Conservation (phyloP, 495 filamentous ascomycete genomes). For the Jackrogersella multiformis region DNA sequence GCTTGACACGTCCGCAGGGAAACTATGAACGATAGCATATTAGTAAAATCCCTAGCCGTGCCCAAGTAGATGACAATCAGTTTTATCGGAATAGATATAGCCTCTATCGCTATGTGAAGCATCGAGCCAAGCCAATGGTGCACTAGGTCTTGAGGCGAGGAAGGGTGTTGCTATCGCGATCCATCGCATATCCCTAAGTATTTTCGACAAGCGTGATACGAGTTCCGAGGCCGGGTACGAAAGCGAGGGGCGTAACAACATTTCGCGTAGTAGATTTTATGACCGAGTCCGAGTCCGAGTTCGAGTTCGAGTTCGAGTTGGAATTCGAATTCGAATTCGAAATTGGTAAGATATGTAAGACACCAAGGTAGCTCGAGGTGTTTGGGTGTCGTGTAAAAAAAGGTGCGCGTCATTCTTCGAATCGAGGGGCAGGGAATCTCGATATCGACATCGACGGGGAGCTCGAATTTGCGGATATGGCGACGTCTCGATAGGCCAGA, state of each 20-base stretch:
- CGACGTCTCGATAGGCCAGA: conserved; percentile 10
- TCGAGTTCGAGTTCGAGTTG: no score
- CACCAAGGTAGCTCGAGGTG: neutral
- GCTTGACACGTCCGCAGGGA: conserved; percentile 99
- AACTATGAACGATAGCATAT: conserved; percentile 69
- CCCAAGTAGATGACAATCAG: neutral
- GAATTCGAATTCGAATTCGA: conserved; percentile 6
- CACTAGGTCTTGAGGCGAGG: neutral
- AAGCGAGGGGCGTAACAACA: neutral
- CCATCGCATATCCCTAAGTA: conserved; percentile 13
- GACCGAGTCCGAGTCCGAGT: no score
- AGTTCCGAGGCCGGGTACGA: neutral
- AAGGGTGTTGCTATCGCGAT: neutral
- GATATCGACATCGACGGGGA: conserved; percentile 29
- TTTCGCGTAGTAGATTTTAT: no score
- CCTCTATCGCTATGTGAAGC: neutral
- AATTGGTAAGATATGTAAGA: neutral
- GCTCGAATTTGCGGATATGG: conserved; percentile 6
- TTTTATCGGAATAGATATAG: conserved; percentile 6
- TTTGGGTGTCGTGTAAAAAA: conserved; percentile 17
- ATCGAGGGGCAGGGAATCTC: conserved; percentile 37
- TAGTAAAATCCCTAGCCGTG: conserved; percentile 44
- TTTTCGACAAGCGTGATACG: neutral
- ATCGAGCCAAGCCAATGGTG: neutral
- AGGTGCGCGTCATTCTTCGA: conserved; percentile 31